phyloP scores from a whole-genome alignment of 2,329 filamentous ascomycete species.

The Arthroderma uncinatum region DNA sequence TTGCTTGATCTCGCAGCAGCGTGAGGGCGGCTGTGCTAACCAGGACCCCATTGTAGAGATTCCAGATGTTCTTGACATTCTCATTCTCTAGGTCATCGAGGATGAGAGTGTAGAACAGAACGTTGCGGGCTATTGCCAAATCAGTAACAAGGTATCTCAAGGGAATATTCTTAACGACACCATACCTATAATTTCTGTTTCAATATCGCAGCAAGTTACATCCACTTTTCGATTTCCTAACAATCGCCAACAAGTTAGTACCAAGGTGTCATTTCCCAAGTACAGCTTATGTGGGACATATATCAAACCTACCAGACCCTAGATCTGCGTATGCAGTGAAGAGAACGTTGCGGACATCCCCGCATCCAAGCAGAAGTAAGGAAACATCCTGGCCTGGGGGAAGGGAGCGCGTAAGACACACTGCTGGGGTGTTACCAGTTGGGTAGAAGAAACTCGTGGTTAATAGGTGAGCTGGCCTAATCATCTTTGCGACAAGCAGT shows the following conservation, averaged over 20 bases:
- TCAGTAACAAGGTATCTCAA: not conserved
- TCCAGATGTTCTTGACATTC: slow-evolving; percentile 35
- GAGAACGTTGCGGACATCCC: slow-evolving; percentile 47
- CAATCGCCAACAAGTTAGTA: not conserved
- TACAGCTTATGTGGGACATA: not conserved
- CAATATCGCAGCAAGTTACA: slow-evolving; percentile 47
- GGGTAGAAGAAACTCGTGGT: slow-evolving; percentile 29
- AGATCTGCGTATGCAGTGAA: slow-evolving; percentile 41
- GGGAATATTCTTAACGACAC: not conserved
- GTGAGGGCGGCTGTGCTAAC: slow-evolving; percentile 31
- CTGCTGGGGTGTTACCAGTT: slow-evolving; percentile 42
- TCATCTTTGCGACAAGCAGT: slow-evolving; percentile 4
- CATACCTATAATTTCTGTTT: slow-evolving; percentile 42
- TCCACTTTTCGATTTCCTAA: slow-evolving; percentile 34
- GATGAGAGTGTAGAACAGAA: slow-evolving; percentile 43
- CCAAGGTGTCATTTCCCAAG: not conserved
- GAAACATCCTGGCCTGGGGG: slow-evolving; percentile 41
- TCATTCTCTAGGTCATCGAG: slow-evolving; percentile 30
- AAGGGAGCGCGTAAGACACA: slow-evolving; percentile 38
- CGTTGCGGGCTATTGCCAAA: slow-evolving; percentile 41
- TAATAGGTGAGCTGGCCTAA: not conserved
- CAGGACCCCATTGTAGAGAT: slow-evolving; percentile 46
- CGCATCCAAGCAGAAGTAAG: slow-evolving; percentile 46
- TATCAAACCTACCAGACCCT: slow-evolving; percentile 4
- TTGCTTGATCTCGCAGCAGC: slow-evolving; percentile 34